These are phyloP conservation scores for Aschersonia sp. DNA, from an alignment of 2,329 filamentous ascomycete genomes.

Conservation along the genomic window DNA sequence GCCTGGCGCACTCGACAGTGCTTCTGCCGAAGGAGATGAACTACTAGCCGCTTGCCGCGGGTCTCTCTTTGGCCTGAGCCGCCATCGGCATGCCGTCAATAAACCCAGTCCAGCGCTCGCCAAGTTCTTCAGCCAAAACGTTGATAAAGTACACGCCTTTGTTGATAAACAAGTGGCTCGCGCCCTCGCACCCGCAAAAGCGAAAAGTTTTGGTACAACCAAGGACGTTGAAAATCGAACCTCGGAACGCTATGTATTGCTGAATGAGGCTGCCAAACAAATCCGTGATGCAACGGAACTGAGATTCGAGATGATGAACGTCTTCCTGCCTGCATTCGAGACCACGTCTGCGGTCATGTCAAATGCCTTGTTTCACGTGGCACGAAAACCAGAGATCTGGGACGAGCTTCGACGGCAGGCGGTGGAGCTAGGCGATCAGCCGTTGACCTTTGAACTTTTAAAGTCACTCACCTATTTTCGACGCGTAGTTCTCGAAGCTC, in stretches of 20 bases:
- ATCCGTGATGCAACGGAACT: conserved; percentile 1
- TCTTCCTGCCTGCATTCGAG: conserved; percentile 3
- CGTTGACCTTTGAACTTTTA: conserved; percentile 1
- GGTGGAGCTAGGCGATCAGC: conserved; percentile 1
- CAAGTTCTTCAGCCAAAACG: not conserved
- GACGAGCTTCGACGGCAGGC: conserved; percentile 3
- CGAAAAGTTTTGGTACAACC: not conserved
- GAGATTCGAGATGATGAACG: conserved; percentile 3
- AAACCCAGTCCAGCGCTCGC: not conserved
- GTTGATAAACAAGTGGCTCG: conserved; percentile 3
- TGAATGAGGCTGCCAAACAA: conserved; percentile 2
- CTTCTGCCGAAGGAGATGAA: conserved; percentile 2
- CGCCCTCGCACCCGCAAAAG: not conserved
- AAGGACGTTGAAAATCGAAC: not conserved
- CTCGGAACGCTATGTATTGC: conserved; percentile 1
- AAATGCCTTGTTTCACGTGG: conserved; percentile 3
- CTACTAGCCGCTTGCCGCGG: conserved; percentile 1
- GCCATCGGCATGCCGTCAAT: not conserved
- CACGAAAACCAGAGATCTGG: conserved; percentile 3
- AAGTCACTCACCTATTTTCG: conserved; percentile 2
- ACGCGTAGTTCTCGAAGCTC: conserved; percentile 1
- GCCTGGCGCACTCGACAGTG: not conserved
- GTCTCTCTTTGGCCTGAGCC: conserved; percentile 1
- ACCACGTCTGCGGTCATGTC: conserved; percentile 1
- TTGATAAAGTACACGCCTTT: conserved; percentile 3